Evolutionary conservation across 2,329 filamentous ascomycete genomes (phyloP), one percentile per base, ranked within the genome.

Genomic region (Scleromitrula shiraiana): DNA sequence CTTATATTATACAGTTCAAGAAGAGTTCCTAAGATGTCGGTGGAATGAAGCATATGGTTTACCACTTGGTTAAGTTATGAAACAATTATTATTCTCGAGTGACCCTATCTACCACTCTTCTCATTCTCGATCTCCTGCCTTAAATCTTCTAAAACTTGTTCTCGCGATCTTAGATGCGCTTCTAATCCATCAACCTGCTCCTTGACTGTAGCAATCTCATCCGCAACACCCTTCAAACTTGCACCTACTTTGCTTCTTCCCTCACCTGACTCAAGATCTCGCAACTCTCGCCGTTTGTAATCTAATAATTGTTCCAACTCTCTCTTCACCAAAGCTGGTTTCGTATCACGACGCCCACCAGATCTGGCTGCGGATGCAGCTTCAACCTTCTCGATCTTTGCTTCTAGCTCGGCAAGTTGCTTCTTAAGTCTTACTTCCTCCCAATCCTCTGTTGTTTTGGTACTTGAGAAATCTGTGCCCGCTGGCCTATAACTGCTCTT

Each of bases 381-480:
- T 68, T 94, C 89, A 1, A 95, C 84, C 50, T 85, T 83, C 29
- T 83, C 80, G 53, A 96, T 84, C 72, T 94, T 95, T 49, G 84
- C 77, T 60, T 98, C 90, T 23, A 98, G 72, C 59, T 97, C 91
- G 20, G 81, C 77, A 26, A 98, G 78, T 68, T 97, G 89, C 64
- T 93, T 90, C 75, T 94, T 91, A 56, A 98, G 75, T 46, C 90
- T 80, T 37, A 97, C 93, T 68, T 97, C 93, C 68, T 98, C 93
- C 89, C 93, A 97, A 65, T 98, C 93, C 61, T 82, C 81, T 22
- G 94, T 91, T 52, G 85, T 86, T 64, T 89, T 87, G 54, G 87
- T 85, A 30, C 78, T 76, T 50, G 82, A 85, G 65, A 97, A 97
- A 70, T 98, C 90, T 1, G 93, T 98, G 22, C 93, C 93, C 33